Conservation (phyloP, 441 rosid species). For the Erodium trifolium region DNA sequence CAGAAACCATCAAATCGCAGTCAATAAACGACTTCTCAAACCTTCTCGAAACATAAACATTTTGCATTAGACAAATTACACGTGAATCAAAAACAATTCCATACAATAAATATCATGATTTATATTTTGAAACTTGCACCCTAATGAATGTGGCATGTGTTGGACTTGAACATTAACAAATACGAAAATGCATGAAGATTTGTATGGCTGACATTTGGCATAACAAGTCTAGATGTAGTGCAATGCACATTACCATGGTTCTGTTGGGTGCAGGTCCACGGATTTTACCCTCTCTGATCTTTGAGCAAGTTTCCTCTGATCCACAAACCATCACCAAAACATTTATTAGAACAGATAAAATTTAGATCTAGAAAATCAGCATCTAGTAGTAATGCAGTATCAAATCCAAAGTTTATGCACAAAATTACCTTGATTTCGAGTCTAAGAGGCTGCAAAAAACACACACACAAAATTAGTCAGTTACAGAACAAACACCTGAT, state of each 20-base stretch:
- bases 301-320: constrained; percentile 68
- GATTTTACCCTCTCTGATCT: constrained; percentile 82
- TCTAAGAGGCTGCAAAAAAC: constrained; percentile 53
- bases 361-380: neutral
- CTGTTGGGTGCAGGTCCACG: constrained; percentile 77
- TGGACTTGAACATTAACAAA: neutral
- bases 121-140: neutral
- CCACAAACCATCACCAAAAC: constrained; percentile 18
- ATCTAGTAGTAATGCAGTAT: constrained; percentile 9
- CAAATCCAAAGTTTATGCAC: constrained; percentile 9
- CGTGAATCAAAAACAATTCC: neutral
- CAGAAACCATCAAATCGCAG: constrained; percentile 5
- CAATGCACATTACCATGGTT: constrained; percentile 62
- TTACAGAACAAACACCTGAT: constrained; percentile 8
- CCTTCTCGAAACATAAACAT: neutral
- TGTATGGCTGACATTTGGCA: too few relatives aligned
- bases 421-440: constrained; percentile 57
- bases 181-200: neutral
- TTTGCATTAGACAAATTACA: neutral
- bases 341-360: constrained; percentile 12
- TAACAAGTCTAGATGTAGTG: neutral
- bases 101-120: neutral
- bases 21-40: neutral
- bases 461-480: constrained; percentile 17
- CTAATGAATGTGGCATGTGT: neutral